These are phyloP conservation scores for Mucor piriformis DNA, from an alignment of 371 early-diverging fungal species.

Conservation along the genomic window DNA sequence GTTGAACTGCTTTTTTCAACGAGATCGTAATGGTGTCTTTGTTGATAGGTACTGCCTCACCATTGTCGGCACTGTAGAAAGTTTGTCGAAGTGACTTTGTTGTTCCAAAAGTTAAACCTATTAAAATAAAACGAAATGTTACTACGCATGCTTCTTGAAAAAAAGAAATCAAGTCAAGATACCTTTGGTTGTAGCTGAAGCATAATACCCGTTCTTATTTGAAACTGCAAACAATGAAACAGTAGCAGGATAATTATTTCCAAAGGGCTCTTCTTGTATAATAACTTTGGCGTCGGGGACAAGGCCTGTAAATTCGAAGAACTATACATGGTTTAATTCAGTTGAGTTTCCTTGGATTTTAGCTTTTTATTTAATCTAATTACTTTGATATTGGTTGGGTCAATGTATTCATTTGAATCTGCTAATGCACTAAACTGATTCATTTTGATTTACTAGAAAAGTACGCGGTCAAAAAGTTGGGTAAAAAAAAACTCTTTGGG, in stretches of 20 bases:
- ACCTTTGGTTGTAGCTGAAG: slow-evolving; percentile 43
- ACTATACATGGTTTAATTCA: slow-evolving; percentile 21
- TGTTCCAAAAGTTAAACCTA: slow-evolving; percentile 43
- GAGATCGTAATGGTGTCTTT: slow-evolving; percentile 12
- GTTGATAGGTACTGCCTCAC: slow-evolving; percentile 19
- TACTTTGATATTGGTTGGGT: slow-evolving; percentile 29
- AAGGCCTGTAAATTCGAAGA: slow-evolving; percentile 40
- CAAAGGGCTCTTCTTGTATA: slow-evolving; percentile 36
- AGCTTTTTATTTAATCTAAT: neutral
- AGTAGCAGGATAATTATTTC: slow-evolving; percentile 29
- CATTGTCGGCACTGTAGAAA: slow-evolving; percentile 31
- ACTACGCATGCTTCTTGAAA: too few species aligned
- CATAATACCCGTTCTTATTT: slow-evolving; percentile 42
- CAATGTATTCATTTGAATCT: slow-evolving; percentile 21
- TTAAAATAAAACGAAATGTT: neutral
- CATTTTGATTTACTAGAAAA: neutral
- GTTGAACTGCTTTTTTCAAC: slow-evolving; percentile 32
- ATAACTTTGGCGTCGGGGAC: slow-evolving; percentile 48
- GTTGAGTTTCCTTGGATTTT: neutral
- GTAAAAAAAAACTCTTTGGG: neutral
- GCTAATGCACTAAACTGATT: slow-evolving; percentile 14
- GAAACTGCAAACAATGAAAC: slow-evolving; percentile 44
- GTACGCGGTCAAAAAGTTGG: neutral
- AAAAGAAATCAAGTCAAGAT: neutral
- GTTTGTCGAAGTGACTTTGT: slow-evolving; percentile 33